Evolutionary conservation across 1,284 basidiomycete species (phyloP).

Genomic region (Mycosarcoma maydis): DNA sequence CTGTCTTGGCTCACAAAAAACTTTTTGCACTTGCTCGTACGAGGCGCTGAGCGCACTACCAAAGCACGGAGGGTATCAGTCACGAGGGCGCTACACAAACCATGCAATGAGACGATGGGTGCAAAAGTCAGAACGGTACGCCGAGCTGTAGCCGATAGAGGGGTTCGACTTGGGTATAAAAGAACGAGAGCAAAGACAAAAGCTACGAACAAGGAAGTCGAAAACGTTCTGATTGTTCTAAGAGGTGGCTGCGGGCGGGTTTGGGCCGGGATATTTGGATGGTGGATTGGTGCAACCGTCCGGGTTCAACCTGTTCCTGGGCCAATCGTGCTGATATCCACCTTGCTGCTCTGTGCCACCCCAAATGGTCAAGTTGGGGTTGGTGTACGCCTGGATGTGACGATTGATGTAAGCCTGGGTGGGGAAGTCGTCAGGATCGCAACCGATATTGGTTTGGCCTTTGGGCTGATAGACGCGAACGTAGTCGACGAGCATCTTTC

Average conservation of each 20-base stretch:
- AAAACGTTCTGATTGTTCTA: not conserved
- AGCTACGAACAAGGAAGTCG: not conserved
- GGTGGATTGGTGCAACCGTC: slow-evolving; percentile 43
- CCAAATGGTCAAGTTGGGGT: slow-evolving; percentile 59
- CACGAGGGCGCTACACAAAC: too few species aligned
- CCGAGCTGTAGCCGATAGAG: not conserved
- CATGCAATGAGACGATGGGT: not conserved
- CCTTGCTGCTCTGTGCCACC: slow-evolving; percentile 51
- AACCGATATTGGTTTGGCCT: slow-evolving; percentile 57
- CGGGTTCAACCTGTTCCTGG: slow-evolving; percentile 51
- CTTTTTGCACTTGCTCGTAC: too few species aligned
- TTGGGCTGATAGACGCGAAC: slow-evolving; percentile 59
- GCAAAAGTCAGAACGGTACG: not conserved
- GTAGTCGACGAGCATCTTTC: slow-evolving; percentile 57
- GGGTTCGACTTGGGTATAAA: not conserved
- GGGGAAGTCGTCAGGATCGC: slow-evolving; percentile 69
- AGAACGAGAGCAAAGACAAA: not conserved
- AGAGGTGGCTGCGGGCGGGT: slow-evolving; percentile 12
- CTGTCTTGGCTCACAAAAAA: too few species aligned
- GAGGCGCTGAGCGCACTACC: too few species aligned
- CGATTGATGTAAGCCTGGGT: slow-evolving; percentile 71
- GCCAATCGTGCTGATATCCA: slow-evolving; percentile 59
- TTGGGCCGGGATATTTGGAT: slow-evolving; percentile 43
- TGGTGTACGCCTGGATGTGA: slow-evolving; percentile 55
- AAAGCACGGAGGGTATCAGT: too few species aligned